Percentiles rank a stretch among this genome's conserved stretches.
These are phyloP conservation scores for Jimgerdemannia flammicorona DNA, from an alignment of 192 early-diverging fungal species.

Conservation along the genomic window DNA sequence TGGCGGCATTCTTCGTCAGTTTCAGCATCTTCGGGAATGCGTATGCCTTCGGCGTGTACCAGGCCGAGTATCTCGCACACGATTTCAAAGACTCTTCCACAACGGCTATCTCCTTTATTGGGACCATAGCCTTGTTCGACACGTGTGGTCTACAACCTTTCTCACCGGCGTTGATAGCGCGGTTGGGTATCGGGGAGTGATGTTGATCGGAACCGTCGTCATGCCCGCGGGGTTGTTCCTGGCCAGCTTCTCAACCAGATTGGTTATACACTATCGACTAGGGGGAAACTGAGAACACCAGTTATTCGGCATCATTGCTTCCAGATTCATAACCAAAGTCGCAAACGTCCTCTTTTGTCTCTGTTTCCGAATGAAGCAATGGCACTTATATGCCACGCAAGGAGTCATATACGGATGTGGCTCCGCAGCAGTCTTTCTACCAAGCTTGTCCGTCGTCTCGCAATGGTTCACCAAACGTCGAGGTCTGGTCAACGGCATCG, in stretches of 20 bases:
- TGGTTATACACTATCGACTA: no score
- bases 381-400: conserved; percentile 64
- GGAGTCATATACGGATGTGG: conserved; percentile 64
- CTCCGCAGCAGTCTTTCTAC: conserved; percentile 48
- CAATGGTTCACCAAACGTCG: conserved; percentile 62
- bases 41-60: conserved; percentile 23
- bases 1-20: conserved; percentile 26
- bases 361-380: conserved; percentile 2
- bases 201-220: conserved; percentile 14
- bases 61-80: conserved; percentile 16
- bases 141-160: conserved; percentile 17
- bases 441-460: conserved; percentile 53
- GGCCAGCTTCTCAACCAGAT: no score
- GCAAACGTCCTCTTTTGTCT: no score
- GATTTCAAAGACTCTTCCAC: conserved; percentile 19
- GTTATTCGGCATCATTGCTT: no score
- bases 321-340: no score
- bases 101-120: conserved; percentile 30
- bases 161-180: conserved; percentile 21
- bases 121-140: conserved; percentile 20
- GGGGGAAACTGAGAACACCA: no score
- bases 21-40: conserved; percentile 25
- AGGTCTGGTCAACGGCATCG: conserved; percentile 53
- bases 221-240: no score
- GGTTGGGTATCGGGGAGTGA: conserved; percentile 22